Evolutionary conservation across 2,329 filamentous ascomycete species (phyloP), one percentile per base, ranked within the genome.

Genomic region (Clarireedia hainanense): DNA sequence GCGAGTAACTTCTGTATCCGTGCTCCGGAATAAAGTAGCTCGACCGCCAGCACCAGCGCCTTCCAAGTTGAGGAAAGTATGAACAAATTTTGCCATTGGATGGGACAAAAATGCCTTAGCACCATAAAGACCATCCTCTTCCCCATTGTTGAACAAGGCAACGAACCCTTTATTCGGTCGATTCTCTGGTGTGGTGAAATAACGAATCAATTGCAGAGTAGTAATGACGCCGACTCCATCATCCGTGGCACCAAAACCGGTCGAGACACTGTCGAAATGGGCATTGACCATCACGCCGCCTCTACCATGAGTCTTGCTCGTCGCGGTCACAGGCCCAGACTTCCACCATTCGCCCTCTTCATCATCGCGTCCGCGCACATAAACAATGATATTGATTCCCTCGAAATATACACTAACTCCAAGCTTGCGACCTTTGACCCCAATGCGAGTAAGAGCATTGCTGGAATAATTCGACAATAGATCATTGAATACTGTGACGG

Each of bases 1-100:
- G 58, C 80, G 80, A 0, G 91, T 92, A 24, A 95, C 85, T 70
- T 96, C 87, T 3, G 86, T 81, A 70, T 97, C 94, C 0, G 91
- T 92, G 52, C 86, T 86, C 57, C 94, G 83, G 73, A 99, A 97
- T 2, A 97, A 75, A 10, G 87, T 86, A 3, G 92, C 91, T 57
- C 90, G 81, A 0, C 92, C 91, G 10, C 94, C 94, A 12, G 92
- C 92, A 50, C 92, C 94, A 42, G 92, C 92, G 12, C 94, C 94
- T 71, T 99, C 94, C 15, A 99, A 81, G 64, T 99, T 99, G 62
- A 97, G 75, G 68, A 99, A 97, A 0, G 89, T 90, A 67, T 91
- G 88, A 9, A 89, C 81, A 56, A 95, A 88, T 52, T 82, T 83
- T 10, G 89, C 83, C 60, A 96, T 77, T 0, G 91, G 88, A 68